These are phyloP conservation scores for Salix koriyanagi DNA, from an alignment of 345 rosid genomes.

Conservation along the genomic window DNA sequence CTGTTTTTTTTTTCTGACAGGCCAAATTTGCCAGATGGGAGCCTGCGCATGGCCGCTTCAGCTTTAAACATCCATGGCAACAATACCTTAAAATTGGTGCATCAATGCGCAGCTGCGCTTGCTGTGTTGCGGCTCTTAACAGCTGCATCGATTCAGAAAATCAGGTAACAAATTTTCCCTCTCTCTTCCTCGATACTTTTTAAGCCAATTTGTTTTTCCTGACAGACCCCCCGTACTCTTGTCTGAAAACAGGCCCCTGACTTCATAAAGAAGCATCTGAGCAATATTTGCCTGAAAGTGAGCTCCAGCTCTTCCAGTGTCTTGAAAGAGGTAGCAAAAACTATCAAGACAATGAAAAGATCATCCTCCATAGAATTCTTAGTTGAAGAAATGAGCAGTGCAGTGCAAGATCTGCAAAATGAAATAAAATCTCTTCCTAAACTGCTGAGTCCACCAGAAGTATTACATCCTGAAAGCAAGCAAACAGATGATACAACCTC, in stretches of 20 bases:
- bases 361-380: conserved; percentile 24
- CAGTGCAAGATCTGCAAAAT: conserved; percentile 34
- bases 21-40: conserved; percentile 50
- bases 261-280: conserved; percentile 32
- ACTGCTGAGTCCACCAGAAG: conserved; percentile 1
- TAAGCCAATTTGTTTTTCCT: not conserved
- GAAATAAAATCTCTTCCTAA: conserved; percentile 24
- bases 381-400: conserved; percentile 32
- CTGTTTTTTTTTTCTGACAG: conserved; percentile 6
- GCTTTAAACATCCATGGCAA: conserved; percentile 51
- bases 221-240: not conserved
- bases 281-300: conserved; percentile 27
- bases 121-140: conserved; percentile 38
- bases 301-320: conserved; percentile 35
- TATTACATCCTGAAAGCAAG: conserved; percentile 6
- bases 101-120: conserved; percentile 36
- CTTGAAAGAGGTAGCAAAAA: conserved; percentile 30
- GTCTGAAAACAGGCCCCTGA: conserved; percentile 31
- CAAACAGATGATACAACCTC: conserved; percentile 1
- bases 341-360: conserved; percentile 32
- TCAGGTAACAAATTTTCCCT: conserved; percentile 16
- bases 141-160: conserved; percentile 32
- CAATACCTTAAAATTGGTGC: conserved; percentile 47
- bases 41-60: conserved; percentile 51
- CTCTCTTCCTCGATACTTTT: not conserved